A percentile compares a stretch with the other conserved stretches of the same genome.
These are phyloP conservation scores for Populus ilicifolia DNA, from an alignment of 345 rosid species.

Conservation along the genomic window DNA sequence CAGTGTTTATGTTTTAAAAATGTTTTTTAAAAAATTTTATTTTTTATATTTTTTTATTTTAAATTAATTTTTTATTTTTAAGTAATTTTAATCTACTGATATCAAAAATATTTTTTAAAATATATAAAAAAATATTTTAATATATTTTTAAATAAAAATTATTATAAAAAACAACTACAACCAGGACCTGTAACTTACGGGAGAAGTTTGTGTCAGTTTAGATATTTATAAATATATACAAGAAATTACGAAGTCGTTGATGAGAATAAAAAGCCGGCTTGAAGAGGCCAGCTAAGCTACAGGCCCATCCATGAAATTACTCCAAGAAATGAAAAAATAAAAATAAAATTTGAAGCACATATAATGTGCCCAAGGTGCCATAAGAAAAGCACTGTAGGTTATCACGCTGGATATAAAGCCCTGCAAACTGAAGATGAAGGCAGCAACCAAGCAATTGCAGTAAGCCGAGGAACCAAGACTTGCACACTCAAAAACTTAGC, in stretches of 20 bases:
- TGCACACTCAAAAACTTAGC: not conserved
- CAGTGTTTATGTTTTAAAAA: no score
- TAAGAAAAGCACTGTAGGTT: constrained; percentile 25
- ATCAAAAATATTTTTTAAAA: no score
- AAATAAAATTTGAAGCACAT: not conserved
- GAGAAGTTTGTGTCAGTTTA: not conserved
- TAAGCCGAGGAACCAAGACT: not conserved
- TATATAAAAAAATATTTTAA: no score
- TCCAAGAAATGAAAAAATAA: not conserved
- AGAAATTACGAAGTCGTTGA: not conserved
- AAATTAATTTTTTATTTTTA: no score
- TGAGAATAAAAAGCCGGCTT: constrained; percentile 9
- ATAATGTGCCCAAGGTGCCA: not conserved
- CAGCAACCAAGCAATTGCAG: not conserved
- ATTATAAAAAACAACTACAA: no score
- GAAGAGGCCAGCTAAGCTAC: not conserved
- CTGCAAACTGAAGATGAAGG: not conserved
- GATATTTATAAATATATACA: not conserved
- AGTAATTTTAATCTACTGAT: no score
- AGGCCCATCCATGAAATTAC: not conserved
- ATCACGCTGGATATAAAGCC: constrained; percentile 17
- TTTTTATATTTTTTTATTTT: no score
- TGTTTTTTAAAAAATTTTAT: no score
- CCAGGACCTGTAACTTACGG: not conserved
- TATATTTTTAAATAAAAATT: no score